Evolutionary conservation across 1,284 basidiomycete species (phyloP), one percentile per base, ranked within the genome.

Genomic region (Ustilago sp.): DNA sequence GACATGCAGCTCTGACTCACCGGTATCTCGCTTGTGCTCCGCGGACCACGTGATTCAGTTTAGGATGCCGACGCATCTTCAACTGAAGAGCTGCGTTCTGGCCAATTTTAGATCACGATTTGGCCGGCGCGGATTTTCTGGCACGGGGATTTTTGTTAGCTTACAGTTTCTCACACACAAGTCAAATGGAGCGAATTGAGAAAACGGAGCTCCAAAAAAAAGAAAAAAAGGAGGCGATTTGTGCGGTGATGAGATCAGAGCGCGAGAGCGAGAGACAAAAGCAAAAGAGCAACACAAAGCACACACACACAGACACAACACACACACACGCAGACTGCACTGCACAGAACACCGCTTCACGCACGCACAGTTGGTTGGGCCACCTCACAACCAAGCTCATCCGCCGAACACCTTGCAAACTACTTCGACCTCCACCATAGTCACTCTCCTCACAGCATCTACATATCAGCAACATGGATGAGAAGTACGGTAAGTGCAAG

Each of bases 401-500:
- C 17, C 12, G 15, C 41, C 13, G 9, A 13, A 31, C 48, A 50
- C 34, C 59, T 32, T 51, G 28, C 36, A 15, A 15, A 31, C 34
- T 2, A 36, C 28, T 48, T 53, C 28, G 15, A 43, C 52, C 36
- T 59, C 59, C 31, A 56, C n/a, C 32, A 47, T 15, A 39, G 41
- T 51, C 34, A 41, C 45, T 4, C 28, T 48, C 23, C 23, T 15
- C 31, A 34, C 5, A 28, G 11, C 55, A 45, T 19, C 32, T n/a
- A 23, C 15, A 35, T 52, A 39, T 48, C 35, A 32, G 55, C 63
- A 80, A 51, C 54, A 82, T 83, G 80, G 81, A 83, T 77, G 80
- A 83, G 68, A 81, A 78, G 45, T 83, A 80, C 70, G 79, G 80
- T 82, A 51, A 53, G 77, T 73, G 43, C 34, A 35, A n/a, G 17